A percentile compares a stretch with the other conserved stretches of the same genome.
Conservation (phyloP, 2,329 filamentous ascomycete genomes). For the Aspergillus ustus region DNA sequence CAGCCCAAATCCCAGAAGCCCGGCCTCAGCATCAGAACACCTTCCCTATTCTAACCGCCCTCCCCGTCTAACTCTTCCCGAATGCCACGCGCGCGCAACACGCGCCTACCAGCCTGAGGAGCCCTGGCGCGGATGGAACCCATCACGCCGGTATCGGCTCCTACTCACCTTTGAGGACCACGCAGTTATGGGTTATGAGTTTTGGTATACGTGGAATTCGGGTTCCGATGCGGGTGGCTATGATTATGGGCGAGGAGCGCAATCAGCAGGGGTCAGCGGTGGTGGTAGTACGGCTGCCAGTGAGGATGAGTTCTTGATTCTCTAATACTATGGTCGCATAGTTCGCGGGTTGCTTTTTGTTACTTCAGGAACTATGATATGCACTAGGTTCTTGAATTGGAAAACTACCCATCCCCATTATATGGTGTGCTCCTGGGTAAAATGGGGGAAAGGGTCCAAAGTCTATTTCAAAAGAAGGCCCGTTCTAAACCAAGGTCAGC, state of each 20-base stretch:
- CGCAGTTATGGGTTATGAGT: slow-evolving; percentile 63
- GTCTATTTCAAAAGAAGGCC: no score
- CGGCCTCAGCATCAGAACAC: not conserved
- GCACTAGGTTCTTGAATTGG: no score
- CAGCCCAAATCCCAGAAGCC: not conserved
- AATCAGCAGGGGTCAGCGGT: slow-evolving; percentile 19
- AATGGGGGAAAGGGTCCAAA: no score
- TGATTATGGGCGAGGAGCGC: not conserved
- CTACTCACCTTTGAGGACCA: slow-evolving; percentile 62
- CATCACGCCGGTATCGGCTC: slow-evolving; percentile 54
- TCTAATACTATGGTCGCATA: not conserved
- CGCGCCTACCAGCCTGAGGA: slow-evolving; percentile 39
- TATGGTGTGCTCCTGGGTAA: no score
- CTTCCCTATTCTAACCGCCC: not conserved
- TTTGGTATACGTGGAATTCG: slow-evolving; percentile 50
- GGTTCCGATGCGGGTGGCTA: slow-evolving; percentile 4
- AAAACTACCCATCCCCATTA: no score
- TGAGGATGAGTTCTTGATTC: not conserved
- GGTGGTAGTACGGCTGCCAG: not conserved
- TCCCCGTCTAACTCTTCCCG: slow-evolving; percentile 33
- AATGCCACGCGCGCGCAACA: slow-evolving; percentile 41
- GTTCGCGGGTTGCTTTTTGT: not conserved
- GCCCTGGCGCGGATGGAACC: slow-evolving; percentile 45
- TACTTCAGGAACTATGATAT: not conserved
- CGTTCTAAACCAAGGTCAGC: no score